These are phyloP conservation scores for Yamadazyma jaroonii DNA, from an alignment of 1,139 yeast species.

Conservation along the genomic window DNA sequence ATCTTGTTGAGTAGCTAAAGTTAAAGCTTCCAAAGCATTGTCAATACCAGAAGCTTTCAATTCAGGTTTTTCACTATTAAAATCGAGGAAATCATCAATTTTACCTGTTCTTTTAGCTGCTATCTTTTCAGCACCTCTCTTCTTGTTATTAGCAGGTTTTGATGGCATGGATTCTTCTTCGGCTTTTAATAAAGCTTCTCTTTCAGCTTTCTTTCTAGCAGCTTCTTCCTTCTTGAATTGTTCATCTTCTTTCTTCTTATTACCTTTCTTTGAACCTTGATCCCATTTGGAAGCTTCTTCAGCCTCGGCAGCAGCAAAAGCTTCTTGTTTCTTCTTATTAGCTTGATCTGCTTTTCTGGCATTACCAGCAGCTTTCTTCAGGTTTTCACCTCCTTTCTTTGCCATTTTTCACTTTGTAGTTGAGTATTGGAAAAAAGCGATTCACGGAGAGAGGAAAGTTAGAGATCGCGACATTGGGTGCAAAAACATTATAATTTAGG, in stretches of 20 bases:
- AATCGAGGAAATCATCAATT: conserved; percentile 60
- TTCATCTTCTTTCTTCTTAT: conserved; percentile 67
- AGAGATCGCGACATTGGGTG: conserved; percentile 1
- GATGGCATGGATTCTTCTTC: conserved; percentile 65
- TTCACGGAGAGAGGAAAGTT: conserved; percentile 1
- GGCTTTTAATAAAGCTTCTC: conserved; percentile 56
- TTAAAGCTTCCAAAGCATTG: conserved; percentile 73
- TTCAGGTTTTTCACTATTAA: conserved; percentile 47
- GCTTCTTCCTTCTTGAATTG: conserved; percentile 62
- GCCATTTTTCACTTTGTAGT: conserved; percentile 41
- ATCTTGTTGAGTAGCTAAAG: conserved; percentile 51
- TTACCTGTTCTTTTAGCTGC: conserved; percentile 63
- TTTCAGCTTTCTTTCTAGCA: conserved; percentile 61
- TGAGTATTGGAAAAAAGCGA: conserved; percentile 4
- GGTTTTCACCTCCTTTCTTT: conserved; percentile 57
- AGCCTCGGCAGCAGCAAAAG: conserved; percentile 44
- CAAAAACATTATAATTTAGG: conserved; percentile 1
- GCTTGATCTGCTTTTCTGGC: conserved; percentile 71
- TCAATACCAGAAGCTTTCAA: conserved; percentile 76
- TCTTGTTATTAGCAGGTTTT: conserved; percentile 52
- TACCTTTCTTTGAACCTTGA: conserved; percentile 68
- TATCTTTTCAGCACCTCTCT: conserved; percentile 70
- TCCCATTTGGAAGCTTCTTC: conserved; percentile 69
- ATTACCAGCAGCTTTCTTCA: conserved; percentile 67
- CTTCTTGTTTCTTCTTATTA: conserved; percentile 57